Percentiles rank a stretch among this genome's conserved stretches.
Evolutionary conservation across 202 grass and related monocot genomes (phyloP).

Genomic region (Sporobolus alterniflorus): DNA sequence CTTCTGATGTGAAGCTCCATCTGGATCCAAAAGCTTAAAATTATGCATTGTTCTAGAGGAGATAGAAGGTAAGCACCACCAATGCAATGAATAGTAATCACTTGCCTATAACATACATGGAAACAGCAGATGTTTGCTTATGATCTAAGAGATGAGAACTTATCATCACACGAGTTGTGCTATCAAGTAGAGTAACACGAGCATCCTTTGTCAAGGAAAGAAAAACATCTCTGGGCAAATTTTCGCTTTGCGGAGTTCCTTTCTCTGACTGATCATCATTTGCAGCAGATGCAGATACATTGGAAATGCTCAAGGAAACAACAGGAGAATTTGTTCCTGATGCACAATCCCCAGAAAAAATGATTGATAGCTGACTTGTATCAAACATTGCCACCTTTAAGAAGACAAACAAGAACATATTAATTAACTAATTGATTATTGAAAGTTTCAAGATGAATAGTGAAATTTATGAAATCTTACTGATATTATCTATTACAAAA

Average conservation of each 20-base stretch:
- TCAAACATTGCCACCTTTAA: conserved; percentile 86
- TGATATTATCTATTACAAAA: conserved; percentile 29
- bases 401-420: conserved; percentile 46
- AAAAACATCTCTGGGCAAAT: conserved; percentile 51
- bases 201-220: conserved; percentile 80
- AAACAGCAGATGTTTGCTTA: conserved; percentile 66
- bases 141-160: conserved; percentile 59
- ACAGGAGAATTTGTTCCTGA: conserved; percentile 78
- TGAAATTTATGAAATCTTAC: conserved; percentile 30
- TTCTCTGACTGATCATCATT: conserved; percentile 48
- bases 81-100: conserved; percentile 44
- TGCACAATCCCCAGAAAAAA: conserved; percentile 71
- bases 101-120: conserved; percentile 95
- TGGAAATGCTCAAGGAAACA: conserved; percentile 52
- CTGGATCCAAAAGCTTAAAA: conserved; percentile 53
- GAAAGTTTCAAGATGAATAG: conserved; percentile 25
- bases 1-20: conserved; percentile 46
- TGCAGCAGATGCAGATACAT: conserved; percentile 22
- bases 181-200: conserved; percentile 61
- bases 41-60: conserved; percentile 23
- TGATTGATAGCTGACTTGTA: conserved; percentile 60
- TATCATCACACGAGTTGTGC: conserved; percentile 50
- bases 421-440: conserved; percentile 26
- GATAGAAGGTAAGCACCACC: background rate
- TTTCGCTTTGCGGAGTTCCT: conserved; percentile 40